Conservation (phyloP, 306 rosid genomes). For the Castanea crenata region DNA sequence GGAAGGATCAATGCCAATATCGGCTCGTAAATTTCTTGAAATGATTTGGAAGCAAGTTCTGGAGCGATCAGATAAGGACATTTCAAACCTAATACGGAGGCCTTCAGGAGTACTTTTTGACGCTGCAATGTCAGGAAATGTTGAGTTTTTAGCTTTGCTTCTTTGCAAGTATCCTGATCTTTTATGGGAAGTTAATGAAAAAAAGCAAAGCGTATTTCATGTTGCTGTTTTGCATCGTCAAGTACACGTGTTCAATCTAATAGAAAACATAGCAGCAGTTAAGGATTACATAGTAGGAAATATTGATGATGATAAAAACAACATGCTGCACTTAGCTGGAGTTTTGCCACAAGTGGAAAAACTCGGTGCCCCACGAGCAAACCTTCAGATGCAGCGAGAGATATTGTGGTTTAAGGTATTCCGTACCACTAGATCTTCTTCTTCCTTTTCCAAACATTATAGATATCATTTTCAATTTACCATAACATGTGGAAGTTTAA, state of each 20-base stretch:
- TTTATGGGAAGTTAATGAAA: not conserved
- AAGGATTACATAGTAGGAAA: not conserved
- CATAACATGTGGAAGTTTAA: too few relatives aligned
- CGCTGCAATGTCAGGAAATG: not conserved
- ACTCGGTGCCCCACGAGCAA: not conserved
- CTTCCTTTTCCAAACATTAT: not conserved
- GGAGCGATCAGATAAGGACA: not conserved
- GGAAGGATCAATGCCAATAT: not conserved
- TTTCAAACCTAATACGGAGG: not conserved
- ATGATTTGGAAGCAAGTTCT: not conserved
- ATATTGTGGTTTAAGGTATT: not conserved
- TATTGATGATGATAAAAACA: not conserved
- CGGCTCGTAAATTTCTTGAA: not conserved
- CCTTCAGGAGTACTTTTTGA: constrained; percentile 9
- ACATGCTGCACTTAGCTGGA: constrained; percentile 18
- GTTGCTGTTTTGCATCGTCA: not conserved
- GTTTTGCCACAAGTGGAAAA: not conserved
- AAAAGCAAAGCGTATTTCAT: not conserved
- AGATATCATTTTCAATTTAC: too few relatives aligned
- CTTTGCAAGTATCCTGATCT: not conserved
- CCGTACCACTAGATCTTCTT: not conserved
- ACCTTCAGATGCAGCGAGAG: constrained; percentile 14
- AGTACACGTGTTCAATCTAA: not conserved
- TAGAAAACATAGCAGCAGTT: not conserved
- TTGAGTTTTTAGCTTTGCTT: not conserved